These are phyloP conservation scores for Sphagnum magellanicum DNA, from an alignment of 228 moss, liverwort and hornwort genomes.

Conservation along the genomic window DNA sequence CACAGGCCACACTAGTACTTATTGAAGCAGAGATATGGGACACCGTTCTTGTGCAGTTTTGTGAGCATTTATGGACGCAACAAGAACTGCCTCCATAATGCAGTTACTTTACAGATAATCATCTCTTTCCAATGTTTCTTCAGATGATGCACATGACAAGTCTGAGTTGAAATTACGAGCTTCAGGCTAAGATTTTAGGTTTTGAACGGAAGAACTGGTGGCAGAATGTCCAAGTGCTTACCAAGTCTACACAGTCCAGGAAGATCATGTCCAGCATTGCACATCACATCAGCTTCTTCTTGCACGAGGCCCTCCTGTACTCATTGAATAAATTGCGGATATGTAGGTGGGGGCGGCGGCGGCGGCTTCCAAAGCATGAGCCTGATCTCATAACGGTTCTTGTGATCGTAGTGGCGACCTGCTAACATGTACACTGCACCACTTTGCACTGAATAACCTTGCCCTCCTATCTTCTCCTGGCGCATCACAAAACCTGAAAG, in stretches of 20 bases:
- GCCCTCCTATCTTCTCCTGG: slow-evolving; percentile 39
- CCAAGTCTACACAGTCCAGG: slow-evolving; percentile 33
- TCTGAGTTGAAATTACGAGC: too few species aligned
- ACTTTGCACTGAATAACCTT: slow-evolving; percentile 26
- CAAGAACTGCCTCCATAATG: too few species aligned
- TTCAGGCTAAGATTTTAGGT: too few species aligned
- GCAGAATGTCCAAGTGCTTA: slow-evolving; percentile 7
- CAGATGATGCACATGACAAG: too few species aligned
- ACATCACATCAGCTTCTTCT: slow-evolving; percentile 20
- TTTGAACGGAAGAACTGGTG: too few species aligned
- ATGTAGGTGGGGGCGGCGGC: slow-evolving; percentile 19
- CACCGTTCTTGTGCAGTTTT: too few species aligned
- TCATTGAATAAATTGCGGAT: slow-evolving; percentile 37
- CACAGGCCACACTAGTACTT: too few species aligned
- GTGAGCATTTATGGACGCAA: too few species aligned
- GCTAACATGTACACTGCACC: slow-evolving; percentile 30
- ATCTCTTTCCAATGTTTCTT: too few species aligned
- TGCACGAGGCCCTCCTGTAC: slow-evolving; percentile 34
- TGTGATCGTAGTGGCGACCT: slow-evolving; percentile 50
- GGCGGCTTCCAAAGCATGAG: slow-evolving; percentile 60
- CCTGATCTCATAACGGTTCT: slow-evolving; percentile 26
- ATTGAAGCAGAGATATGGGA: too few species aligned
- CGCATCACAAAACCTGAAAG: neutral
- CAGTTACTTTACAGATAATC: too few species aligned
- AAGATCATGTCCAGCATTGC: slow-evolving; percentile 20